phyloP scores from a whole-genome alignment of 352 stramenopile species.

The Pythium rishiriense region DNA sequence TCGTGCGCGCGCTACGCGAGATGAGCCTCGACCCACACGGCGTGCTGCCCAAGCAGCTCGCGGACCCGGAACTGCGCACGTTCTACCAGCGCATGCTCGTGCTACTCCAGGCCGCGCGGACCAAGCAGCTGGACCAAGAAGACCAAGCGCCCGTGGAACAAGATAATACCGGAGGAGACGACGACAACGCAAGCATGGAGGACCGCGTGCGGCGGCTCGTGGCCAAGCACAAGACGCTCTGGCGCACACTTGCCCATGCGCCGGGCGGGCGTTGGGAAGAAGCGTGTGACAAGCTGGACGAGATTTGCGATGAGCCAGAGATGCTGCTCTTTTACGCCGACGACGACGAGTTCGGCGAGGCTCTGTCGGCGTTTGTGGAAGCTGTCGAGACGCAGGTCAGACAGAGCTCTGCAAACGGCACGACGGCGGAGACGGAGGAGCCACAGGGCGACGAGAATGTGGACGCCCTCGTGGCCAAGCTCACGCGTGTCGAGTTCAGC shows the following conservation, averaged over 20 bases:
- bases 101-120: conserved; percentile 20
- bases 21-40: conserved; percentile 62
- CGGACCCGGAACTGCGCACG: conserved; percentile 38
- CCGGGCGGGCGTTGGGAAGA: conserved; percentile 33
- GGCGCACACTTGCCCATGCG: not conserved
- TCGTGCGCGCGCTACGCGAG: conserved; percentile 57
- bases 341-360: conserved; percentile 39
- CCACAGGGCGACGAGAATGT: not conserved
- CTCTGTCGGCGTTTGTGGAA: conserved; percentile 41
- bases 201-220: conserved; percentile 39
- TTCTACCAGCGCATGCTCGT: conserved; percentile 61
- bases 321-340: conserved; percentile 69
- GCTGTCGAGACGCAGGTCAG: not conserved
- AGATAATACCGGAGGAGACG: not conserved
- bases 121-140: not conserved
- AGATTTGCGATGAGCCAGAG: conserved; percentile 68
- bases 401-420: not conserved
- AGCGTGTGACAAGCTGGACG: conserved; percentile 42
- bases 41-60: conserved; percentile 47
- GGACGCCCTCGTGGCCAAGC: conserved; percentile 34
- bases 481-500: conserved; percentile 51
- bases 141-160: conserved; percentile 17
- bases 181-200: conserved; percentile 26
- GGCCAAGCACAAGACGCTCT: conserved; percentile 8
- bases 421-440: not conserved